phyloP scores from a whole-genome alignment of 768 basidiomycete genomes.

The Wakefieldia striispora region DNA sequence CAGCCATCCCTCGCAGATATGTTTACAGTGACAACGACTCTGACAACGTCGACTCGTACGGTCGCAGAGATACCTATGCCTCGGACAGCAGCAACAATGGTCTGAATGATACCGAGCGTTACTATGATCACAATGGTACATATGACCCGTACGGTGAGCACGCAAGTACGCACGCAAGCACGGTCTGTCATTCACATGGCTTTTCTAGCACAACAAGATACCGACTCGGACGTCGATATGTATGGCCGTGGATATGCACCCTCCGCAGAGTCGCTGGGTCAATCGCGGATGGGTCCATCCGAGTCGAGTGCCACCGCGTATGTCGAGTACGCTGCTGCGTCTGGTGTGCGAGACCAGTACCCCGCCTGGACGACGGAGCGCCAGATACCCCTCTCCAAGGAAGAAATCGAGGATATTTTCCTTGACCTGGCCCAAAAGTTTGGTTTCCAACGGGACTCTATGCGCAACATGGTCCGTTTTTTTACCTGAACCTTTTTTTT shows the following conservation, averaged over 20 bases:
- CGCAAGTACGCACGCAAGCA: neutral
- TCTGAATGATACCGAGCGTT: conserved; percentile 41
- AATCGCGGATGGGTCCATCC: conserved; percentile 56
- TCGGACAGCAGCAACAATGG: conserved; percentile 70
- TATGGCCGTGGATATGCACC: conserved; percentile 67
- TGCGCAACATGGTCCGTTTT: conserved; percentile 83
- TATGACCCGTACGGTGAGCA: conserved; percentile 65
- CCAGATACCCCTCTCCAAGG: conserved; percentile 95
- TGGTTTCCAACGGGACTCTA: conserved; percentile 93
- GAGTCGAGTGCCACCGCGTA: conserved; percentile 73
- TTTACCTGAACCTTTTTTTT: conserved; percentile 15
- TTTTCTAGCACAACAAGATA: conserved; percentile 67
- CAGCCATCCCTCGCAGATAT: conserved; percentile 39
- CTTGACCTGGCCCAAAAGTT: conserved; percentile 98
- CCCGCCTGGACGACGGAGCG: conserved; percentile 93
- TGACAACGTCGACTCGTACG: conserved; percentile 60
- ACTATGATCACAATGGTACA: conserved; percentile 62
- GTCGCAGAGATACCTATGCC: conserved; percentile 63
- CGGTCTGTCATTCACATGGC: conserved; percentile 7
- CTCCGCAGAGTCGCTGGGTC: conserved; percentile 74
- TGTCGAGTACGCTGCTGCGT: conserved; percentile 55
- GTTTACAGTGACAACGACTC: conserved; percentile 75
- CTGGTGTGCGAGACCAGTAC: conserved; percentile 76
- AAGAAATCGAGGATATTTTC: conserved; percentile 98
- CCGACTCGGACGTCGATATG: conserved; percentile 77